Base-by-base conservation (phyloP, 306 rosid species). In the Prosopis cineraria region DNA sequence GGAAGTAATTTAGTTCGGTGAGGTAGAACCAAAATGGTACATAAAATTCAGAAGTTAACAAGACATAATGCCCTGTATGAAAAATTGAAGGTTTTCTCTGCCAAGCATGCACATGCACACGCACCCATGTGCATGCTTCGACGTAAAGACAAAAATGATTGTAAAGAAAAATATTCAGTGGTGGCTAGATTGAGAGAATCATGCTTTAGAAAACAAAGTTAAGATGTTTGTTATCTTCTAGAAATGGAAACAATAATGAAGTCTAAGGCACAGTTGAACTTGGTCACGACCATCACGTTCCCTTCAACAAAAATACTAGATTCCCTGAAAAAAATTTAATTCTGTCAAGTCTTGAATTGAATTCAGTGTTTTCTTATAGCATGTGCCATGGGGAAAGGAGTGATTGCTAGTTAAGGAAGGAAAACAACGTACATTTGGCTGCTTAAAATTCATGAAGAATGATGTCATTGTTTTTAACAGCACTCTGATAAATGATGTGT, bases 1-100 rank as follows among this genome's bases (percentile, higher is more conserved):
- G 56, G 16, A 11, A 55, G 66, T 3, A 16, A 45, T 60, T 67
- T 30, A 44, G 47, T 74, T 70, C 25, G 80, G 76, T 20, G 10
- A 68, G 43, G 19, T 25, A 33, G 6, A 72, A 29, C 30, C 14
- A 2, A 5, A 37, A 19, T n/a, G 36, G 22, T 44, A 64, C 47
- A 47, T 16, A 56, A 59, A 67, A 6, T 60, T 29, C 36, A 29
- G 20, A 58, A 27, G 31, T 53, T 53, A 22, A 53, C 62, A 53
- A 22, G 0, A 22, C 29, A 22, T 13, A 2, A 52, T n/a, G 10
- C 27, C 25, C 7, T 56, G 19, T 56, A 56, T 10, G 34, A 11
- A 0, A 24, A 11, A 10, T 56, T 24, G 31, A 25, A 25, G 33
- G 33, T 24, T 56, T 24, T 9, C 62, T 22, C 9, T 22, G 31